phyloP scores from a whole-genome alignment of 2,329 filamentous ascomycete species.

The Diaporthe eres region DNA sequence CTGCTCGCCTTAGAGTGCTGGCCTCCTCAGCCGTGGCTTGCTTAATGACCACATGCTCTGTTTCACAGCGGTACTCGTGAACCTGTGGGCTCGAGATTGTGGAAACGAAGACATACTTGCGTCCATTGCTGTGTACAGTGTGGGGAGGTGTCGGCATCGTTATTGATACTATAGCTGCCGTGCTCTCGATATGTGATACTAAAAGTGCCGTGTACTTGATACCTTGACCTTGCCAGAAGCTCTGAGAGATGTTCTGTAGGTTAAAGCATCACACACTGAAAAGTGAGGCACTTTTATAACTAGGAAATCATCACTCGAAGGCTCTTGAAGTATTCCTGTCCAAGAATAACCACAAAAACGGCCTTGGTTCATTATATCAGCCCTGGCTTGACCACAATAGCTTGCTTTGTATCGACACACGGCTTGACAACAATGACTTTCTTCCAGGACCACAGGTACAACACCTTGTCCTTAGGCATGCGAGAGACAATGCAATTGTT shows the following conservation, averaged over 20 bases:
- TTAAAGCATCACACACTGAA: not conserved
- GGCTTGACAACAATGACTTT: not conserved
- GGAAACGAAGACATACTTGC: not conserved
- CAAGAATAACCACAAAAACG: not conserved
- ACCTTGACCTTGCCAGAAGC: not conserved
- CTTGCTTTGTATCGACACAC: not conserved
- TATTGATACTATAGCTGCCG: too few species aligned
- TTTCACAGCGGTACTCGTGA: not conserved
- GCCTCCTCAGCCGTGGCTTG: not conserved
- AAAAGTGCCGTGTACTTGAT: not conserved
- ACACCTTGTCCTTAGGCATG: not conserved
- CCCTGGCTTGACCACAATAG: not conserved
- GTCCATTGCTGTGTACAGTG: not conserved
- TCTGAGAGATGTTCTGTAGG: not conserved
- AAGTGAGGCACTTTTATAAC: not conserved
- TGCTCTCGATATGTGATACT: too few species aligned
- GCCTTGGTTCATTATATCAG: not conserved
- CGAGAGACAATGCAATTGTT: not conserved
- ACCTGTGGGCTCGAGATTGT: not conserved
- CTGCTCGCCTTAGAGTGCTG: not conserved
- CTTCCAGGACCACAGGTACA: not conserved
- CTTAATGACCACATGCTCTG: not conserved
- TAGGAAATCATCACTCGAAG: not conserved
- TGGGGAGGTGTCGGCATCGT: not conserved
- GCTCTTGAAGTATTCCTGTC: not conserved